These are phyloP conservation scores for Pharnaceum exiguum DNA, from an alignment of 148 eudicot genomes.

Conservation along the genomic window DNA sequence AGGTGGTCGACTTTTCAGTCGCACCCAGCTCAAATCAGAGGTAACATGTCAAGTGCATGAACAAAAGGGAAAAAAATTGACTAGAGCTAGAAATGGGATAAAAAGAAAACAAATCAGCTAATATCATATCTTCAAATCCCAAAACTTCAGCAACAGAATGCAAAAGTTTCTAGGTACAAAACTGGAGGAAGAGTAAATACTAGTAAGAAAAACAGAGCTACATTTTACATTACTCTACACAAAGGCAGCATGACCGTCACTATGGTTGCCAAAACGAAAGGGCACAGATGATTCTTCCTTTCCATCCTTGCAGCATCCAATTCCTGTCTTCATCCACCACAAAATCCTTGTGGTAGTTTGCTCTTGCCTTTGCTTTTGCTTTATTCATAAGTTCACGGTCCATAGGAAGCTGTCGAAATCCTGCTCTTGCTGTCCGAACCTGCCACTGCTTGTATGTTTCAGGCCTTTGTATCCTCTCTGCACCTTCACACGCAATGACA, in stretches of 20 bases:
- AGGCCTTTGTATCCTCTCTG: conserved; percentile 45
- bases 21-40: background rate
- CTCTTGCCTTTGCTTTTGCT: conserved; percentile 35
- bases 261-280: conserved; percentile 44
- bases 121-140: background rate
- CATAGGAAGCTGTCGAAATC: conserved; percentile 32
- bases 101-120: background rate
- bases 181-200: background rate
- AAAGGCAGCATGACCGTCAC: background rate
- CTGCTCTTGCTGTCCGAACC: conserved; percentile 37
- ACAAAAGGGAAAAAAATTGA: background rate
- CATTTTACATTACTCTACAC: conserved; percentile 2
- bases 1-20: background rate
- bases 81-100: background rate
- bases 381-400: conserved; percentile 28
- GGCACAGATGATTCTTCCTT: conserved; percentile 41
- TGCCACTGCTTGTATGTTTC: conserved; percentile 62
- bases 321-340: conserved; percentile 43
- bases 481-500: conserved; percentile 53
- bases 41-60: background rate
- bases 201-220: background rate
- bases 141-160: background rate
- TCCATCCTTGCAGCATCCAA: conserved; percentile 70
- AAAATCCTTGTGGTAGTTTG: conserved; percentile 43
- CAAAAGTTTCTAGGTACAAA: background rate